phyloP scores from a whole-genome alignment of 441 rosid species.

The Euphorbia celastroides region DNA sequence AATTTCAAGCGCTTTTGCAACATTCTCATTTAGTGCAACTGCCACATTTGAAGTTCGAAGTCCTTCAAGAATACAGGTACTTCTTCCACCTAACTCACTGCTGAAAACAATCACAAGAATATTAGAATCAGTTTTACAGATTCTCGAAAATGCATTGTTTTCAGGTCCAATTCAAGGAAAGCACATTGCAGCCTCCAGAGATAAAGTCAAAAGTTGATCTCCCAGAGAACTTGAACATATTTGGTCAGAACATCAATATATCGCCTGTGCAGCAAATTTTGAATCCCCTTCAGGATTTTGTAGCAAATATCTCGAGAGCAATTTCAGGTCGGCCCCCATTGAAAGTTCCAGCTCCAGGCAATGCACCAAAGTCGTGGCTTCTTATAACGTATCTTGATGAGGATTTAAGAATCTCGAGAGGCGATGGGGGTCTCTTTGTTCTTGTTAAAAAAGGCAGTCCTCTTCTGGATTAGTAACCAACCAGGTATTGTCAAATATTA shows the following conservation, averaged over 20 bases:
- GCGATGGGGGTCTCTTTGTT: constrained; percentile 94
- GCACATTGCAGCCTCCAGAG: constrained; percentile 75
- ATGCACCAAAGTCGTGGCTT: constrained; percentile 72
- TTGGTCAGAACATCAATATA: constrained; percentile 74
- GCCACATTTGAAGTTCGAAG: constrained; percentile 75
- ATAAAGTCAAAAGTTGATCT: constrained; percentile 66
- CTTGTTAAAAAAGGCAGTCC: constrained; percentile 86
- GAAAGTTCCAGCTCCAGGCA: constrained; percentile 77
- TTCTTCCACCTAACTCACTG: background rate
- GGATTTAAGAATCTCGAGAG: constrained; percentile 85
- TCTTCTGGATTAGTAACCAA: constrained; percentile 43
- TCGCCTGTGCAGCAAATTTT: constrained; percentile 67
- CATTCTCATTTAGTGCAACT: constrained; percentile 75
- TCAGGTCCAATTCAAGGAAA: constrained; percentile 85
- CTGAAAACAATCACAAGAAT: background rate
- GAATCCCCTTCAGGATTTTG: constrained; percentile 68
- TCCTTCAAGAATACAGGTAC: constrained; percentile 88
- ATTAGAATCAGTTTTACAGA: background rate
- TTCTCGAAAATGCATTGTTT: background rate
- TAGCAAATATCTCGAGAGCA: constrained; percentile 53
- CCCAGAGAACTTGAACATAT: constrained; percentile 53
- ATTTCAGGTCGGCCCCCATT: constrained; percentile 81
- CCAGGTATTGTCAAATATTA: constrained; percentile 1
- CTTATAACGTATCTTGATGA: constrained; percentile 78
- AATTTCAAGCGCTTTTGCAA: constrained; percentile 70